Conservation (phyloP, 1,139 yeast species). For the Sugiyamaella paludigena region DNA sequence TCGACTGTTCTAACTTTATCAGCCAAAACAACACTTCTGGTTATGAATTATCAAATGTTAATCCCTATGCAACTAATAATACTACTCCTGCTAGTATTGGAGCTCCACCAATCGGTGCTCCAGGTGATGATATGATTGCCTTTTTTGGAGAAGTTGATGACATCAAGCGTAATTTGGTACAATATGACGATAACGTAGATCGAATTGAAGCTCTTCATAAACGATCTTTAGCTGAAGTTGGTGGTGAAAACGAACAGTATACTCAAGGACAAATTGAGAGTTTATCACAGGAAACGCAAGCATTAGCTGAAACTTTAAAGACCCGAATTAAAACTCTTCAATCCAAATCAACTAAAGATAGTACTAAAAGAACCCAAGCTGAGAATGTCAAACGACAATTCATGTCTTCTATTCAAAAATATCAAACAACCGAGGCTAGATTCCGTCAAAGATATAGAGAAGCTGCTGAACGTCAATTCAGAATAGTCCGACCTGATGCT, state of each 20-base stretch:
- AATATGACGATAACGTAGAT: constrained; percentile 73
- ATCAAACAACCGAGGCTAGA: constrained; percentile 81
- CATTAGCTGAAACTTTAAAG: constrained; percentile 73
- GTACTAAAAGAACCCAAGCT: constrained; percentile 84
- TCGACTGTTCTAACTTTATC: not conserved
- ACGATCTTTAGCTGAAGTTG: constrained; percentile 79
- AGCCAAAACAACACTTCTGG: constrained; percentile 13
- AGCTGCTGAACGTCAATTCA: constrained; percentile 91
- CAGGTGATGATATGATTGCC: constrained; percentile 58
- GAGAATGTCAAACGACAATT: constrained; percentile 85
- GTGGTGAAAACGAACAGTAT: constrained; percentile 67
- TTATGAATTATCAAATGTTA: constrained; percentile 27
- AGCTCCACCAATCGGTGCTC: constrained; percentile 14
- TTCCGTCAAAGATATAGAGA: constrained; percentile 80
- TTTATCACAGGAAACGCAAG: constrained; percentile 73
- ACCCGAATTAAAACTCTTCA: constrained; percentile 74
- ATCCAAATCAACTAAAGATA: constrained; percentile 63
- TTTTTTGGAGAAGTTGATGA: constrained; percentile 83
- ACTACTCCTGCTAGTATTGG: constrained; percentile 1
- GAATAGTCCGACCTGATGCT: constrained; percentile 91
- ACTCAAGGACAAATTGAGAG: constrained; percentile 75
- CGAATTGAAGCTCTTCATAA: constrained; percentile 80
- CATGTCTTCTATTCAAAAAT: constrained; percentile 79
- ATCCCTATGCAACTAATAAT: constrained; percentile 21
- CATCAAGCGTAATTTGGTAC: constrained; percentile 75